Conservation (phyloP, 2,329 filamentous ascomycete genomes). For the Hypoxylon rubiginosum region DNA sequence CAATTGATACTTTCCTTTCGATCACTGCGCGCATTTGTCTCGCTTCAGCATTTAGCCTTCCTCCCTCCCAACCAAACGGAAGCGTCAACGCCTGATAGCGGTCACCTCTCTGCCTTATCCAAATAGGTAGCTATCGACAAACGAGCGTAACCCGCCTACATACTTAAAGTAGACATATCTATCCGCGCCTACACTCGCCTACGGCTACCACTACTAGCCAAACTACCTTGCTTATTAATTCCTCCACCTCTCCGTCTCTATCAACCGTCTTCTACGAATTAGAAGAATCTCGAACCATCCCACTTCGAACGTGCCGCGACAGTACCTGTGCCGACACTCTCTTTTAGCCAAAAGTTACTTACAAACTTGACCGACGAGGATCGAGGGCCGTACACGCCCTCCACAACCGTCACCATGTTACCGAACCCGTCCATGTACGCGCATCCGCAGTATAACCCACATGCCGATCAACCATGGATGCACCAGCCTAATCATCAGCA, state of each 20-base stretch:
- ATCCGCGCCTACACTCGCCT: not conserved
- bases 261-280: not conserved
- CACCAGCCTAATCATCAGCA: slow-evolving; percentile 73
- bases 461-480: slow-evolving; percentile 75
- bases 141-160: not conserved
- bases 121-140: not conserved
- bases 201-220: not conserved
- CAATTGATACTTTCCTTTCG: not conserved
- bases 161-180: not conserved
- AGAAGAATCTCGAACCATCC: not conserved
- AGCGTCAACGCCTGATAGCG: not conserved
- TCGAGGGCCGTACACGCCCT: not conserved
- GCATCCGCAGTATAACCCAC: slow-evolving; percentile 75
- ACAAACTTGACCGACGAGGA: not conserved
- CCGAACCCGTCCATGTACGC: slow-evolving; percentile 74
- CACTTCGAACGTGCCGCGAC: not conserved
- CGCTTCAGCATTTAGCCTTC: not conserved
- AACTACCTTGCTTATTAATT: not conserved
- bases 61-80: not conserved
- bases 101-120: not conserved
- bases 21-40: not conserved
- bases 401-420: slow-evolving; percentile 63
- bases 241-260: not conserved
- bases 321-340: not conserved
- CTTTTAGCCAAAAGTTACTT: not conserved